These are phyloP conservation scores for Isabelozyma rhagii DNA, from an alignment of 805 yeast genomes.

Conservation along the genomic window DNA sequence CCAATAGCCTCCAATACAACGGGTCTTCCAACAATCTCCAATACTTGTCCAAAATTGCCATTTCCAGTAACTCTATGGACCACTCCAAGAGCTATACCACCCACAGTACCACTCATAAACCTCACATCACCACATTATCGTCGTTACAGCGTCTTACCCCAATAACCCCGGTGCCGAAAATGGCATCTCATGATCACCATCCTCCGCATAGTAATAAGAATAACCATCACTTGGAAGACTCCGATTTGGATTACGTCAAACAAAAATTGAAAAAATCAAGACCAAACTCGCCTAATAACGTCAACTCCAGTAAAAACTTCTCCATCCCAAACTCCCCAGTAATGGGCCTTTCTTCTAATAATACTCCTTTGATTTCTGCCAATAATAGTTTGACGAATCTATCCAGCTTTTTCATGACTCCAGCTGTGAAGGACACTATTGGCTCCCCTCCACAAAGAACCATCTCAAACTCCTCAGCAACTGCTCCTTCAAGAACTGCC, in stretches of 20 bases:
- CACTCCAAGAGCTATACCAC: conserved; percentile 12
- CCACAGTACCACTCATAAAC: conserved; percentile 10
- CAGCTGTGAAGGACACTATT: conserved; percentile 8
- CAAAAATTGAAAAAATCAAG: conserved; percentile 45
- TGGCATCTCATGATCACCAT: not conserved
- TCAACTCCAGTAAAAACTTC: conserved; percentile 19
- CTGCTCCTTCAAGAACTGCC: conserved; percentile 7
- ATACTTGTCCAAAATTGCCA: conserved; percentile 23
- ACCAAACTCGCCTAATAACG: conserved; percentile 45
- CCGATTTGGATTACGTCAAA: conserved; percentile 47
- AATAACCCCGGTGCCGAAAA: conserved; percentile 19
- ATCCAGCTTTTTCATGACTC: conserved; percentile 33
- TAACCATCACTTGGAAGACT: conserved; percentile 29
- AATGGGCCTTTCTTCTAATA: conserved; percentile 34
- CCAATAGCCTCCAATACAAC: conserved; percentile 9
- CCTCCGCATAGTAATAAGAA: not conserved
- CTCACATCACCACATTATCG: conserved; percentile 33
- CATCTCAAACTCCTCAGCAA: conserved; percentile 3
- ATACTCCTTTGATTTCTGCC: conserved; percentile 42
- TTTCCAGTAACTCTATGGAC: conserved; percentile 5
- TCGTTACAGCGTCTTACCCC: conserved; percentile 67
- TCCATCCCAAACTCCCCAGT: conserved; percentile 45
- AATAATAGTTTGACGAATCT: conserved; percentile 39
- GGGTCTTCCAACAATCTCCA: conserved; percentile 14
- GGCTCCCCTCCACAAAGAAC: conserved; percentile 5